phyloP scores from a whole-genome alignment of 148 eudicot genomes.

The Agrostemma githago region DNA sequence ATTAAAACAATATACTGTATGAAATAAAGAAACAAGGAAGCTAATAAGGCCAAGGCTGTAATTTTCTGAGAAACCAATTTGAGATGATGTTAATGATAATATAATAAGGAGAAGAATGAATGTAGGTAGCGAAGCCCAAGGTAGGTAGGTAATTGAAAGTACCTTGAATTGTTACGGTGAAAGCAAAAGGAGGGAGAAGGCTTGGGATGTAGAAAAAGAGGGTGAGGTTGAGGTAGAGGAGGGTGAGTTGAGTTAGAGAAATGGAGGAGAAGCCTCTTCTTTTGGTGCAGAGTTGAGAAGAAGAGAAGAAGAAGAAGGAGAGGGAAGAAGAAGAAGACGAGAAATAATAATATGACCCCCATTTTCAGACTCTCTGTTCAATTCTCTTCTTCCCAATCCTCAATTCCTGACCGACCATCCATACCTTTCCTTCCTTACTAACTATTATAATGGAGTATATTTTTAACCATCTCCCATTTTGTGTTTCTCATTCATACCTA shows the following conservation, averaged over 20 bases:
- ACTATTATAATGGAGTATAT: too few species aligned
- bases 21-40: background rate
- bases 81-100: too few species aligned
- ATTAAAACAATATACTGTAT: background rate
- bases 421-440: too few species aligned
- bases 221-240: constrained; percentile 4
- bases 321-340: constrained; percentile 14
- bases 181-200: constrained; percentile 1
- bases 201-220: constrained; percentile 8
- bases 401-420: too few species aligned
- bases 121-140: too few species aligned
- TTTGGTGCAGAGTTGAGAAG: constrained; percentile 12
- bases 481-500: too few species aligned
- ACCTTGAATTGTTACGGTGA: constrained; percentile 17
- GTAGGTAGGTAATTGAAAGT: background rate
- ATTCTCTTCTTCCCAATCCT: too few species aligned
- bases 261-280: constrained; percentile 11
- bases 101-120: too few species aligned
- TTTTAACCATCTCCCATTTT: too few species aligned
- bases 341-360: constrained; percentile 9
- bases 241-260: constrained; percentile 11
- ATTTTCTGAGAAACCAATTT: too few species aligned
- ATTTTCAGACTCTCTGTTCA: background rate
- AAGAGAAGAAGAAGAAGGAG: constrained; percentile 22
- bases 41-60: too few species aligned